Percentiles rank a stretch among this genome's conserved stretches.
Evolutionary conservation across 768 basidiomycete genomes (phyloP).

Genomic region (Auriculariales sp.): DNA sequence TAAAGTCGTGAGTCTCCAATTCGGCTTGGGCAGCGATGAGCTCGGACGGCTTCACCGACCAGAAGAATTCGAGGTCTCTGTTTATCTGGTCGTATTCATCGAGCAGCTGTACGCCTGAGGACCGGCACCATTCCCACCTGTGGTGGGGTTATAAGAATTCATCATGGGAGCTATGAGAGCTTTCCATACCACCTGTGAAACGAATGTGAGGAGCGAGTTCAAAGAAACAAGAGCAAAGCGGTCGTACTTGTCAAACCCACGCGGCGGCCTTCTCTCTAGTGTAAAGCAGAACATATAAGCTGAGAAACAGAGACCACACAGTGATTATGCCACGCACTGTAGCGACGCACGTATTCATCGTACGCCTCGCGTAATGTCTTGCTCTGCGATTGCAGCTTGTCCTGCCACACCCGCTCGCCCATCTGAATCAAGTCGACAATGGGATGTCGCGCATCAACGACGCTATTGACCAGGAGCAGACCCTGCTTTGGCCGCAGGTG

Average conservation of each 20-base stretch:
- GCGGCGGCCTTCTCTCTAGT: conserved; percentile 20
- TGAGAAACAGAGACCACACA: background rate
- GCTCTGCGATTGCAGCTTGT: conserved; percentile 20
- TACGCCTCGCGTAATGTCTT: conserved; percentile 23
- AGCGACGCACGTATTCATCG: conserved; percentile 22
- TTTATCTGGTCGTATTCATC: conserved; percentile 43
- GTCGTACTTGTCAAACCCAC: conserved; percentile 32
- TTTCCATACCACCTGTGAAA: too few relatives aligned
- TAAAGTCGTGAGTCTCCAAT: conserved; percentile 18
- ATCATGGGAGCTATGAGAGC: too few relatives aligned
- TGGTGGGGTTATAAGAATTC: too few relatives aligned
- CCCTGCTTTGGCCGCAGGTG: too few relatives aligned
- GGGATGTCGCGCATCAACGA: conserved; percentile 22
- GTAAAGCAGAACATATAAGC: background rate
- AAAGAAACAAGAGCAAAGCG: background rate
- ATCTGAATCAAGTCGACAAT: conserved; percentile 26
- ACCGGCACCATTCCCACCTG: conserved; percentile 32
- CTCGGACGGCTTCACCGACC: conserved; percentile 23
- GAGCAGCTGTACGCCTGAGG: conserved; percentile 31
- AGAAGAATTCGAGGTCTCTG: conserved; percentile 27
- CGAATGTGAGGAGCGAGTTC: background rate
- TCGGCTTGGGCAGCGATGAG: conserved; percentile 15
- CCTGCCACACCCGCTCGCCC: conserved; percentile 24
- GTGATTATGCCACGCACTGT: conserved; percentile 7
- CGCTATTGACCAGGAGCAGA: conserved; percentile 17